Evolutionary conservation across 371 early-diverging fungal genomes (phyloP).

Genomic region (Mortierella sp.): DNA sequence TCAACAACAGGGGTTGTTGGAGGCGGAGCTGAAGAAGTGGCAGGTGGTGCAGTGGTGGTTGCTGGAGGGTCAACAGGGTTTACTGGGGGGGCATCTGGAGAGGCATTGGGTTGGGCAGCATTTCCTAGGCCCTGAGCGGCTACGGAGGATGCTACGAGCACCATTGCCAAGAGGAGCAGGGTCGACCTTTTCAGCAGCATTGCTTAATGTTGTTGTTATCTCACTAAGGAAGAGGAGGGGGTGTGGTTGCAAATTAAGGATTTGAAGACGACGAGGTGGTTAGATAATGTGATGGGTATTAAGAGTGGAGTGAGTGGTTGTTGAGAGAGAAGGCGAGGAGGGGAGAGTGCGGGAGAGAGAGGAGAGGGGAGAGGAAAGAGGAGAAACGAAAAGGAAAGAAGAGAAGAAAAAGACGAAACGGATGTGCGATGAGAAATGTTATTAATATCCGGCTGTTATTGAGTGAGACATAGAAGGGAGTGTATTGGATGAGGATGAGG

Average conservation of each 20-base stretch:
- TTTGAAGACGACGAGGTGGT: background rate
- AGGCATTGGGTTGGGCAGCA: background rate
- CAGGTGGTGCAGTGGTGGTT: background rate
- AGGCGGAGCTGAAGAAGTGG: background rate
- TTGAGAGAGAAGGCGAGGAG: background rate
- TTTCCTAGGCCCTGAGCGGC: constrained; percentile 5
- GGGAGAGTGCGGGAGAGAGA: background rate
- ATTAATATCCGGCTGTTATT: background rate
- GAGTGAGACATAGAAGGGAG: background rate
- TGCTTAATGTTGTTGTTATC: background rate
- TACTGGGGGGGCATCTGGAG: background rate
- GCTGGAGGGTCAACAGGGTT: background rate
- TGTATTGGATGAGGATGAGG: background rate
- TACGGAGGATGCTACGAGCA: constrained; percentile 13
- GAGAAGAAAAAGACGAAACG: background rate
- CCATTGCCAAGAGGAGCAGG: constrained; percentile 26
- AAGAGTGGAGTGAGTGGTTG: constrained; percentile 2
- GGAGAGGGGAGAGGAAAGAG: background rate
- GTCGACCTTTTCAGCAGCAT: constrained; percentile 40
- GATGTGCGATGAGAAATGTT: background rate
- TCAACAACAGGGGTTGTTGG: background rate
- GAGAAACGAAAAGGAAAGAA: no score
- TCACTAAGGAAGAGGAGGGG: background rate
- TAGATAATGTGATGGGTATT: background rate
- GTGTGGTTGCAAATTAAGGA: background rate